Conservation (phyloP, 2,329 filamentous ascomycete species). For the Zalaria obscura region DNA sequence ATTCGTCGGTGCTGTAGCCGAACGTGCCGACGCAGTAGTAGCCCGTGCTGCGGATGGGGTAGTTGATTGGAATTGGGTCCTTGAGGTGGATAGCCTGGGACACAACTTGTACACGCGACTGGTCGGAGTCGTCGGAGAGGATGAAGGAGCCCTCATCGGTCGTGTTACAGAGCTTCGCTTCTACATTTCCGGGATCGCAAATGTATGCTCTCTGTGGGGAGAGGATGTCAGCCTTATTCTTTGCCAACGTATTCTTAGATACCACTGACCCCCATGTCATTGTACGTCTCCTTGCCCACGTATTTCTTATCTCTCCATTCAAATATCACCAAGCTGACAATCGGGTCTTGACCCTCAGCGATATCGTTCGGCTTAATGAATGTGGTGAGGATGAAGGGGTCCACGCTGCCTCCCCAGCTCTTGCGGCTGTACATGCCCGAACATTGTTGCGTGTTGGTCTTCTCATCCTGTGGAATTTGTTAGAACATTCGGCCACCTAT, state of each 20-base stretch:
- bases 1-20: slow-evolving; percentile 53
- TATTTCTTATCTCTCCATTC: slow-evolving; percentile 80
- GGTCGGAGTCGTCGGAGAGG: slow-evolving; percentile 57
- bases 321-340: slow-evolving; percentile 78
- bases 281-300: slow-evolving; percentile 52
- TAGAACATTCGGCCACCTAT: not conserved
- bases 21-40: slow-evolving; percentile 89
- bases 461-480: slow-evolving; percentile 45
- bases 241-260: not conserved
- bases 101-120: slow-evolving; percentile 57
- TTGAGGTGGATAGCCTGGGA: slow-evolving; percentile 75
- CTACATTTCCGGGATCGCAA: slow-evolving; percentile 60
- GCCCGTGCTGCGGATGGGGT: slow-evolving; percentile 75
- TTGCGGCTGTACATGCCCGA: slow-evolving; percentile 86
- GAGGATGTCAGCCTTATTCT: slow-evolving; percentile 5
- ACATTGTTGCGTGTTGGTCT: slow-evolving; percentile 70
- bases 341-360: slow-evolving; percentile 50
- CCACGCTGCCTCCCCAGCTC: slow-evolving; percentile 73
- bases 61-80: slow-evolving; percentile 59
- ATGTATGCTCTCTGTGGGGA: slow-evolving; percentile 47
- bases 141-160: slow-evolving; percentile 78
- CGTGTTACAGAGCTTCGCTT: slow-evolving; percentile 56
- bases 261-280: slow-evolving; percentile 39
- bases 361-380: slow-evolving; percentile 48
- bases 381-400: slow-evolving; percentile 79